Evolutionary conservation across 2,329 filamentous ascomycete genomes (phyloP), one percentile per base, ranked within the genome.

Genomic region (Scedosporium dehoogii): DNA sequence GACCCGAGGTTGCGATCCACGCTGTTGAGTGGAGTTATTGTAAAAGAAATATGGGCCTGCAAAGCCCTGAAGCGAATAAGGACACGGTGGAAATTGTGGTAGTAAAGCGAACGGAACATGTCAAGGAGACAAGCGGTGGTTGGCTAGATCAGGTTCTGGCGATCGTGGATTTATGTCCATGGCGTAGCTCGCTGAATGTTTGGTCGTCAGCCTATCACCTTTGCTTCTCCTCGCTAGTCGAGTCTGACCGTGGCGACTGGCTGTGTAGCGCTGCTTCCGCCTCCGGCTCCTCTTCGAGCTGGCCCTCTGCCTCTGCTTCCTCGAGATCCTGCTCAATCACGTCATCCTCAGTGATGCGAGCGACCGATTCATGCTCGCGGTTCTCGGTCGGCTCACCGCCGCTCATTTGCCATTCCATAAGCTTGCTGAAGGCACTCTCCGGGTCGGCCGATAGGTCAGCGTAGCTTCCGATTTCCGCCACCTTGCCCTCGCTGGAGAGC

Each of bases 401-500:
- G 69, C 84, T 94, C 85, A 97, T 90, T 76, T 99, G 94, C 92
- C 92, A 97, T 75, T 97, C 93, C 94, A 99, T 99, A 61, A 99
- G 80, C 76, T 89, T 94, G 69, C 87, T 93, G 71, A 99, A 99
- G 1, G 92, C 91, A 60, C 93, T 96, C 9, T 88, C 79, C 16
- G 84, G 82, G 64, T 91, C 85, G 4, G 83, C 79, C 60, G 87
- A 89, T 23, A 99, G 82, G 66, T 91, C 84, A 25, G 81, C 77
- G 73, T 96, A 99, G 63, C 88, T 89, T 63, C 94, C 94, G 66
- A 90, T 89, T 73, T 99, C 93, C 2, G 93, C 94, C 3, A 99
- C 93, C 63, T 84, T 88, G 65, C 94, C 96, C 70, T 97, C 88
- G 63, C 82, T 85, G 64, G 89, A 89, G 46, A 99, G 86, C 33